A percentile compares a stretch with the other conserved stretches of the same genome.
These are phyloP conservation scores for Bruguiera hainesii DNA, from an alignment of 441 rosid genomes.

Conservation along the genomic window DNA sequence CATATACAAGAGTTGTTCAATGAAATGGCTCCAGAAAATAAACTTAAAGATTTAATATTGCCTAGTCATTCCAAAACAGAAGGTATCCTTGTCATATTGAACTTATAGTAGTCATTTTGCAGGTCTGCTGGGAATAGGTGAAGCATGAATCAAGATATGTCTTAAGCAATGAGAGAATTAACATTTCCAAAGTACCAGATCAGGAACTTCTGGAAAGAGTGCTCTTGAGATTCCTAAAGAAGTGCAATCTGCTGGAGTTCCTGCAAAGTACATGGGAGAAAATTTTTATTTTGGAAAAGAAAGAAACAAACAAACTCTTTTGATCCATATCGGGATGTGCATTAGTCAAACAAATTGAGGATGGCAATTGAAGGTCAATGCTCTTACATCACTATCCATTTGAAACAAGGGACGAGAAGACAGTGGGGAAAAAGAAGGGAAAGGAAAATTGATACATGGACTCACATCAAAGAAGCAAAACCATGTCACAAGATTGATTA, in stretches of 20 bases:
- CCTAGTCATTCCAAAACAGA: not conserved
- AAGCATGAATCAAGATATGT: too few species aligned
- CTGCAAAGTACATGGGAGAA: conserved; percentile 34
- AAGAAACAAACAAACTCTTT: not conserved
- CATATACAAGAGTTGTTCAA: not conserved
- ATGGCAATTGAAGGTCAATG: too few species aligned
- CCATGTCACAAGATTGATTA: too few species aligned
- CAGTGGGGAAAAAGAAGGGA: not conserved
- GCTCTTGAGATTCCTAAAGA: conserved; percentile 67
- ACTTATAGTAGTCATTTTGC: too few species aligned
- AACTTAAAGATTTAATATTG: not conserved
- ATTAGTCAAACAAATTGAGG: too few species aligned
- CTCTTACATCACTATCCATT: too few species aligned
- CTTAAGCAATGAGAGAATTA: not conserved
- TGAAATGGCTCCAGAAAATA: not conserved
- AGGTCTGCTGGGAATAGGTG: too few species aligned
- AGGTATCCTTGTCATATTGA: not conserved
- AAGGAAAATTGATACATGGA: not conserved
- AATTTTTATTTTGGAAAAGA: not conserved
- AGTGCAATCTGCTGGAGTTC: conserved; percentile 90
- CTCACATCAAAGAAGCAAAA: too few species aligned
- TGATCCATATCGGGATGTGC: not conserved
- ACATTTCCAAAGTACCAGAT: conserved; percentile 48
- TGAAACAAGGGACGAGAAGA: not conserved
- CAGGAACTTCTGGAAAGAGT: conserved; percentile 68